Percentiles rank a stretch among this genome's conserved stretches.
phyloP scores from a whole-genome alignment of 139 green algal species.

The Micractinium conductrix region DNA sequence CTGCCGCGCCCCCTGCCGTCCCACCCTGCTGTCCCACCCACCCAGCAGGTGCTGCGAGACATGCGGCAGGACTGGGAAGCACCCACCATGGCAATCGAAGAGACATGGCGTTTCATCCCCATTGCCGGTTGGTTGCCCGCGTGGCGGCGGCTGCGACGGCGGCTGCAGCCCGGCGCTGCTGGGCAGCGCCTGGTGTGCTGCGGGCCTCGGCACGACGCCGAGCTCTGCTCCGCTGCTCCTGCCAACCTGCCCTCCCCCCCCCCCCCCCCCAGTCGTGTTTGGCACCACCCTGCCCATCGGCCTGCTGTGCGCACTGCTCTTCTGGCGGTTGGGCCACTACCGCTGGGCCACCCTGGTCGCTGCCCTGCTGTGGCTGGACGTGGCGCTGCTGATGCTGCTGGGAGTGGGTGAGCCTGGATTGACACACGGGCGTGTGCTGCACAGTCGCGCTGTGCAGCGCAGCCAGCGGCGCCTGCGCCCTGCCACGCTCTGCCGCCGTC shows the following conservation, averaged over 20 bases:
- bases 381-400: slow-evolving; percentile 46
- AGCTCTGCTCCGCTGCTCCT: background rate
- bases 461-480: background rate
- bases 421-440: too few species aligned
- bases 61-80: slow-evolving; percentile 9
- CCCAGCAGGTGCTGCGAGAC: background rate
- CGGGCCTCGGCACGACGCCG: background rate
- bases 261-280: slow-evolving; percentile 16
- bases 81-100: slow-evolving; percentile 28
- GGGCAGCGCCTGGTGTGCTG: background rate
- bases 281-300: slow-evolving; percentile 17
- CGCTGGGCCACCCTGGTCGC: background rate
- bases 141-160: background rate
- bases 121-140: slow-evolving; percentile 26
- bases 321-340: slow-evolving; percentile 3
- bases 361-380: slow-evolving; percentile 36
- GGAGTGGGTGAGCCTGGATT: slow-evolving; percentile 47
- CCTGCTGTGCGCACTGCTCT: background rate
- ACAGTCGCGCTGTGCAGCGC: background rate
- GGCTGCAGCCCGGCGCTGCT: background rate
- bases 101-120: slow-evolving; percentile 31
- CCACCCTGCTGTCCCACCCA: too few species aligned
- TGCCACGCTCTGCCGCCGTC: background rate
- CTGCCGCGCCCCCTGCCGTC: too few species aligned
- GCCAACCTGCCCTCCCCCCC: background rate